Percentiles rank a stretch among this genome's conserved stretches.
These are phyloP conservation scores for Trametes sanguinea DNA, from an alignment of 768 basidiomycete genomes.

Conservation along the genomic window DNA sequence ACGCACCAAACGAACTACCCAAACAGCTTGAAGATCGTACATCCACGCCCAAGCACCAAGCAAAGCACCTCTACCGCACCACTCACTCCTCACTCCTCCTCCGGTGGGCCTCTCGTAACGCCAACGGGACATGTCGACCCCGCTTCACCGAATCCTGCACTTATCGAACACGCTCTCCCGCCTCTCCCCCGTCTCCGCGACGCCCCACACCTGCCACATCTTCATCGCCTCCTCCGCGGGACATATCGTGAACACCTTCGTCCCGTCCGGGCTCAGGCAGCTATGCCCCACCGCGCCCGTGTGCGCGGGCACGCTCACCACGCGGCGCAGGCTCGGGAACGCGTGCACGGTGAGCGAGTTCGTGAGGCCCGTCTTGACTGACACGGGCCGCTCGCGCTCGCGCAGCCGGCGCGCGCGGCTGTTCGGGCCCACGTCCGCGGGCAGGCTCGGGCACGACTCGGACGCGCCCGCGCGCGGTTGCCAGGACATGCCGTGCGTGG, in stretches of 20 bases:
- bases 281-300: conserved; percentile 56
- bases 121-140: no score
- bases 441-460: conserved; percentile 20
- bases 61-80: not conserved
- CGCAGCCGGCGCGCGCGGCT: conserved; percentile 21
- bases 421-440: conserved; percentile 16
- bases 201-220: conserved; percentile 69
- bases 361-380: conserved; percentile 32
- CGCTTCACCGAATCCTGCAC: conserved; percentile 47
- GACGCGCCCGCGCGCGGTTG: conserved; percentile 20
- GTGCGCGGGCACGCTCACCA: conserved; percentile 61
- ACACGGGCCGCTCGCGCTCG: conserved; percentile 28
- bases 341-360: conserved; percentile 51
- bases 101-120: not conserved
- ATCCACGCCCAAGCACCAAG: not conserved
- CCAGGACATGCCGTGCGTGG: conserved; percentile 59
- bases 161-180: conserved; percentile 48
- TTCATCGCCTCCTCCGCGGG: conserved; percentile 68
- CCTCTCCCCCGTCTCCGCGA: conserved; percentile 34
- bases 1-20: not conserved
- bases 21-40: not conserved
- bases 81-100: no score
- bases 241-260: conserved; percentile 63
- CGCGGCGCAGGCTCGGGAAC: conserved; percentile 54
- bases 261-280: conserved; percentile 64